phyloP scores from a whole-genome alignment of 352 stramenopile genomes.

The Nothophytophthora sp. region DNA sequence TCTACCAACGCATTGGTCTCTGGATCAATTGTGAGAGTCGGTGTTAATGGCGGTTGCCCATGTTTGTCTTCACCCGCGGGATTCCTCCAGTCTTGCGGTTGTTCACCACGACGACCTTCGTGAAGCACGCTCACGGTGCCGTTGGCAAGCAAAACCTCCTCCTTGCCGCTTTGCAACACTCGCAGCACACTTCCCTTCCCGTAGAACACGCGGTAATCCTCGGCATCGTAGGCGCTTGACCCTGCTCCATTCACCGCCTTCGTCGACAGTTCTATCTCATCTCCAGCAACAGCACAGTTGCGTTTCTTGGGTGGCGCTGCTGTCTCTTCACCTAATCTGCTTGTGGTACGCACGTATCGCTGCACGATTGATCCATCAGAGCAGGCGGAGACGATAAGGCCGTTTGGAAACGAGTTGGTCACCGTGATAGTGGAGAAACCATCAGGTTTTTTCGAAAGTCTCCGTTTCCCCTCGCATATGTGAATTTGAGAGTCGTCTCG shows the following conservation, averaged over 20 bases:
- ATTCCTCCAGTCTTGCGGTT: conserved; percentile 1
- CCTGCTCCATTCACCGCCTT: no score
- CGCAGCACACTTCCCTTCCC: conserved; percentile 58
- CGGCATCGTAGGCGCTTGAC: no score
- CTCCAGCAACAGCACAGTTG: background rate
- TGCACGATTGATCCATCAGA: conserved; percentile 68
- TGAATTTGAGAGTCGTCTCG: conserved; percentile 50
- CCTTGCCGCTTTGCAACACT: conserved; percentile 35
- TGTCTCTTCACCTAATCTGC: background rate
- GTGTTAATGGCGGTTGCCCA: conserved; percentile 5
- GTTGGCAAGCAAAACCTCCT: conserved; percentile 51
- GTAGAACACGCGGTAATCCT: conserved; percentile 49
- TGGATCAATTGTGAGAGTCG: conserved; percentile 53
- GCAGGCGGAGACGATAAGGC: conserved; percentile 47
- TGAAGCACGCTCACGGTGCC: conserved; percentile 32
- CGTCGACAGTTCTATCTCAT: no score
- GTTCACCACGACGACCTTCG: conserved; percentile 6
- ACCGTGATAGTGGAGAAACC: conserved; percentile 42
- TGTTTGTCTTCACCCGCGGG: background rate
- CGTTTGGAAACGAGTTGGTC: conserved; percentile 51
- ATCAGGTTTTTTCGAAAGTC: conserved; percentile 47
- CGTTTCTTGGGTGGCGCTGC: background rate
- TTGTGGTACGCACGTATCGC: conserved; percentile 15
- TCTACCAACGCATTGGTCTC: conserved; percentile 74
- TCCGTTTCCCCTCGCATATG: conserved; percentile 32